A percentile compares a stretch with the other conserved stretches of the same genome.
phyloP scores from a whole-genome alignment of 805 yeast species.

The Yarrowia osloensis region DNA sequence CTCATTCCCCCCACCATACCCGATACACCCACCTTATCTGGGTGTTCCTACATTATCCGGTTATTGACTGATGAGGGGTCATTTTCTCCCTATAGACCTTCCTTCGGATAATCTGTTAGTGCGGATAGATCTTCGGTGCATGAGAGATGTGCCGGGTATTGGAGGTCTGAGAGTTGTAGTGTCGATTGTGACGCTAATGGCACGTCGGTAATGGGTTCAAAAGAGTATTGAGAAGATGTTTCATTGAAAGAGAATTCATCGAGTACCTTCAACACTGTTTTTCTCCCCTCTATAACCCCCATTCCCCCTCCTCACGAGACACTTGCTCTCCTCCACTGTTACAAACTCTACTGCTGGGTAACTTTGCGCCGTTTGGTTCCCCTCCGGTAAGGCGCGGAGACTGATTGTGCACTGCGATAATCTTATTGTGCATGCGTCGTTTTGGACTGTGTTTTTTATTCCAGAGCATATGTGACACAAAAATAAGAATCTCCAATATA shows the following conservation, averaged over 20 bases:
- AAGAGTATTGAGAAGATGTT: background rate
- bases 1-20: background rate
- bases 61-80: conserved; percentile 18
- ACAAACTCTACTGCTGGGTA: background rate
- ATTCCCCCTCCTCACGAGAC: background rate
- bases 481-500: conserved; percentile 11
- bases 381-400: conserved; percentile 29
- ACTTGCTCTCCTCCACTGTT: background rate
- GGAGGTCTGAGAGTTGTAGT: background rate
- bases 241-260: too few species aligned
- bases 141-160: conserved; percentile 17
- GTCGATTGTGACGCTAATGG: background rate
- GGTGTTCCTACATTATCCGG: conserved; percentile 7
- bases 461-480: background rate
- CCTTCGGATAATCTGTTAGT: conserved; percentile 19
- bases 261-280: background rate
- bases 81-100: background rate
- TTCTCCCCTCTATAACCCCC: background rate
- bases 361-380: conserved; percentile 26
- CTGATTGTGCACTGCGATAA: conserved; percentile 17
- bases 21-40: conserved; percentile 3
- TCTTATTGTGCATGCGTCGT: background rate
- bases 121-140: conserved; percentile 17
- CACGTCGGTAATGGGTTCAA: background rate
- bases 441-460: background rate